Conservation (phyloP, 2,329 filamentous ascomycete genomes). For the Fragosphaeria purpurea region DNA sequence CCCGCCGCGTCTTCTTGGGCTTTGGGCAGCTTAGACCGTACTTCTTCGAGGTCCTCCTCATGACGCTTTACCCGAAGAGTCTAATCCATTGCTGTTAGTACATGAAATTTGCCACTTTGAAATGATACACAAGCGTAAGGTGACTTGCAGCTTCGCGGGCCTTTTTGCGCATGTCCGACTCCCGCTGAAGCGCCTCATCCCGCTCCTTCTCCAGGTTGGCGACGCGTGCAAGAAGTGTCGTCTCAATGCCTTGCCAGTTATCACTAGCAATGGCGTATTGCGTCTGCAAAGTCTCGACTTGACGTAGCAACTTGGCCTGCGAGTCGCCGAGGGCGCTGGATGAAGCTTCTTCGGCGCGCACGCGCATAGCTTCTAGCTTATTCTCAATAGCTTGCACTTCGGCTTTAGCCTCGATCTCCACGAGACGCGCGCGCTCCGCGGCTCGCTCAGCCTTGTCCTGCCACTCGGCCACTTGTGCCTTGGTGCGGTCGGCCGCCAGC, state of each 20-base stretch:
- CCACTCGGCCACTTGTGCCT: constrained; percentile 61
- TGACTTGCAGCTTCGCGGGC: constrained; percentile 68
- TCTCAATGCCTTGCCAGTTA: constrained; percentile 96
- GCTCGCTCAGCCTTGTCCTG: constrained; percentile 64
- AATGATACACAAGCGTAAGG: neutral
- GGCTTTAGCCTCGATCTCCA: constrained; percentile 69
- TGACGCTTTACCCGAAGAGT: constrained; percentile 54
- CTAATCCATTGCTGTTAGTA: constrained; percentile 30
- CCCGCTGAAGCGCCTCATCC: constrained; percentile 72
- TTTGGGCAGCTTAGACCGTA: constrained; percentile 51
- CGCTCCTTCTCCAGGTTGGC: constrained; percentile 78
- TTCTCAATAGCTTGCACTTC: constrained; percentile 72
- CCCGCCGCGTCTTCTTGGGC: constrained; percentile 56
- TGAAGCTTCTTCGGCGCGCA: constrained; percentile 78
- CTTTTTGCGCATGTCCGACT: constrained; percentile 81
- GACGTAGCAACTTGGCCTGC: constrained; percentile 80
- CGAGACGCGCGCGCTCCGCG: constrained; percentile 55
- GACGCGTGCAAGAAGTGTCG: constrained; percentile 68
- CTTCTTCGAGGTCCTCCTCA: constrained; percentile 74
- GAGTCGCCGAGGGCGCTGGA: constrained; percentile 72
- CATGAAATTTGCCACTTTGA: neutral
- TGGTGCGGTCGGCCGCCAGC: constrained; percentile 53
- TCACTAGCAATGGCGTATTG: constrained; percentile 91
- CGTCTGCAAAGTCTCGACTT: constrained; percentile 90
- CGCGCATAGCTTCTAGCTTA: constrained; percentile 79